These are phyloP conservation scores for Stevia rebaudiana DNA, from an alignment of 140 eudicot genomes.

Conservation along the genomic window DNA sequence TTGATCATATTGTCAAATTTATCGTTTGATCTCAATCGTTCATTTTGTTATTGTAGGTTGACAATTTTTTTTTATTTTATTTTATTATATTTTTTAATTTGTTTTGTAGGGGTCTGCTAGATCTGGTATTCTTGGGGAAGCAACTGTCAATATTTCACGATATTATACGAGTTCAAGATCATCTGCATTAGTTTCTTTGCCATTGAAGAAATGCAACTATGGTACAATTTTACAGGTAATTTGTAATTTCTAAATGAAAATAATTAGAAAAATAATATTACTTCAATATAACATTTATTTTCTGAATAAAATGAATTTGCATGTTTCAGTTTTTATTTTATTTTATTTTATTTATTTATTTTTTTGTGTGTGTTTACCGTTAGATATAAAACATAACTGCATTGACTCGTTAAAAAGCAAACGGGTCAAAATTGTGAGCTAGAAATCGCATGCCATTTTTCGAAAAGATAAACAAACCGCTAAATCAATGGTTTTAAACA, in stretches of 20 bases:
- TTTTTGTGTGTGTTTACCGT: no score
- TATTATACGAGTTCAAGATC: slow-evolving; percentile 53
- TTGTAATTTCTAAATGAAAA: background rate
- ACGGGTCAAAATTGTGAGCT: background rate
- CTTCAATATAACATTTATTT: background rate
- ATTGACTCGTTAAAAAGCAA: background rate
- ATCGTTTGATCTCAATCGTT: background rate
- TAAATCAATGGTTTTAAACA: background rate
- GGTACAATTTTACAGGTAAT: slow-evolving; percentile 76
- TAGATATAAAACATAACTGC: background rate
- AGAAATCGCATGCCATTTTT: background rate
- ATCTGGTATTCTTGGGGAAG: slow-evolving; percentile 90
- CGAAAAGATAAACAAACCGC: background rate
- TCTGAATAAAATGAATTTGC: no score
- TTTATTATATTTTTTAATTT: background rate
- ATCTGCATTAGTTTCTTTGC: slow-evolving; percentile 57
- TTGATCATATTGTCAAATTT: slow-evolving; percentile 2
- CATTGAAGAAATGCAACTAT: slow-evolving; percentile 73
- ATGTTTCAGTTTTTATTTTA: background rate
- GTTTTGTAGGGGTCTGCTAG: slow-evolving; percentile 78
- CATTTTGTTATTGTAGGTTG: background rate
- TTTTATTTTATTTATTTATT: background rate
- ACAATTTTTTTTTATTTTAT: no score
- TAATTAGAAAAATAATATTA: background rate
- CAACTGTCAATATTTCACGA: slow-evolving; percentile 51